Base-by-base conservation (phyloP, 208 protist genomes). In the Leishmania major region DNA sequence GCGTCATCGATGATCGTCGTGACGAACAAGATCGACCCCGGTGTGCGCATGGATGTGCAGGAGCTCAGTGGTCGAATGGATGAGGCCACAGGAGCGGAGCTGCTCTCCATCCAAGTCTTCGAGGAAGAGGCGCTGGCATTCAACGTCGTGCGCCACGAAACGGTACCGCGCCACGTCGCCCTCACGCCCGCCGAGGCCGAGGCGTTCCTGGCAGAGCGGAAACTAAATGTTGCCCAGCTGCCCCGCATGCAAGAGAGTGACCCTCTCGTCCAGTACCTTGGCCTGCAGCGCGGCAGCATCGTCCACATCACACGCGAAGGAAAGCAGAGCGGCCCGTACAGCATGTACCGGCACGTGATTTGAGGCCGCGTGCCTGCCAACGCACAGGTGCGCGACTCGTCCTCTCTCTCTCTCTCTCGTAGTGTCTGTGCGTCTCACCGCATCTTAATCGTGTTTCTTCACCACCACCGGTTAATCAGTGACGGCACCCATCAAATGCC, bases 261-360 rank as follows among this genome's bases (percentile, higher is more conserved):
- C 86, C 98, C 99, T 40, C 92, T 99, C 64, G 95, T 97, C 71
- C 90, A 93, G 43, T 99, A 99, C 85, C 97, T 98, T 51, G 98
- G 98, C 47, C 84, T 99, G 62, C 57, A 75, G 37, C 85, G 89
- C 47, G 97, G 98, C 28, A 90, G 98, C 81, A 92, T 99, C 37
- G 94, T 99, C 31, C 97, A 98, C 84, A 99, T 99, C 85, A 93
- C 94, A 22, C 96, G 98, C 17, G 80, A 90, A 10, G 93, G 89
- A 15, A 97, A 99, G 81, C 99, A 99, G 28, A 98, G 98, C 45
- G 98, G 98, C 22, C 89, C 97, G 3, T 99, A 99, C 88, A 93
- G 99, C 82, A 99, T 99, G 86, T 99, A 99, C 89, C 94, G 99
- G 15, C 91, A 99, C 77, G 97, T 99, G 49, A 87, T 98, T 55